Conservation (phyloP, 495 filamentous ascomycete species). For the Ramalina intermedia region DNA sequence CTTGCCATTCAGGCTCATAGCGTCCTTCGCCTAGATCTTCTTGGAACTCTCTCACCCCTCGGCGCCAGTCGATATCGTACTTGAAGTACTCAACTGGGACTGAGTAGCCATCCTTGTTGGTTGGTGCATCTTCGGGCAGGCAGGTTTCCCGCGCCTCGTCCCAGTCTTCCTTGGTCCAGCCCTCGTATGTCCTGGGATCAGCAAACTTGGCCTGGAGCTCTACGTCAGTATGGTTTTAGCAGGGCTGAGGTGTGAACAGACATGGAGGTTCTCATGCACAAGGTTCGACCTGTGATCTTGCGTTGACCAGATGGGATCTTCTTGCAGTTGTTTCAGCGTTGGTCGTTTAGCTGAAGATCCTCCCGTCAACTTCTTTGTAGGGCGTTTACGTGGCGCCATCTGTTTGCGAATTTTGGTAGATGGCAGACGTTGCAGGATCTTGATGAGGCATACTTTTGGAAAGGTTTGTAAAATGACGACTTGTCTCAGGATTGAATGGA, state of each 20-base stretch:
- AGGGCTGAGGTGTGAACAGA: constrained; percentile 19
- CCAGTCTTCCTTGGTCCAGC: constrained; percentile 40
- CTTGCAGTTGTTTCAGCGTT: constrained; percentile 6
- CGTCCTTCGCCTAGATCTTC: constrained; percentile 46
- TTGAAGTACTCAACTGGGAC: constrained; percentile 31
- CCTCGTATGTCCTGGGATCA: constrained; percentile 41
- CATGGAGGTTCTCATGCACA: constrained; percentile 39
- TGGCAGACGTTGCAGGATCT: too few species aligned
- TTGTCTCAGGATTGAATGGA: too few species aligned
- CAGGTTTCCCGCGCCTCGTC: constrained; percentile 33
- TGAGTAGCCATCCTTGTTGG: constrained; percentile 22
- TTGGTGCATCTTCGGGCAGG: constrained; percentile 37
- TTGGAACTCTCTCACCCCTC: constrained; percentile 37
- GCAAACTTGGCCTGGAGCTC: constrained; percentile 38
- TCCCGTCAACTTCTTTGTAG: background rate
- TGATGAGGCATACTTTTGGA: too few species aligned
- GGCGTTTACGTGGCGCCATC: background rate
- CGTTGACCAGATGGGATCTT: constrained; percentile 36
- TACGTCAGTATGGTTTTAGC: constrained; percentile 6
- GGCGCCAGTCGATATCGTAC: constrained; percentile 37
- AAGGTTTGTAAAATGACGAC: too few species aligned
- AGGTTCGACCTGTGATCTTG: constrained; percentile 42
- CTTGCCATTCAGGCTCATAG: constrained; percentile 52
- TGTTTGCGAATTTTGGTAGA: background rate
- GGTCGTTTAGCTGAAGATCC: background rate